These are phyloP conservation scores for Isochrysis galbana DNA, from an alignment of 78 protist species.

Conservation along the genomic window DNA sequence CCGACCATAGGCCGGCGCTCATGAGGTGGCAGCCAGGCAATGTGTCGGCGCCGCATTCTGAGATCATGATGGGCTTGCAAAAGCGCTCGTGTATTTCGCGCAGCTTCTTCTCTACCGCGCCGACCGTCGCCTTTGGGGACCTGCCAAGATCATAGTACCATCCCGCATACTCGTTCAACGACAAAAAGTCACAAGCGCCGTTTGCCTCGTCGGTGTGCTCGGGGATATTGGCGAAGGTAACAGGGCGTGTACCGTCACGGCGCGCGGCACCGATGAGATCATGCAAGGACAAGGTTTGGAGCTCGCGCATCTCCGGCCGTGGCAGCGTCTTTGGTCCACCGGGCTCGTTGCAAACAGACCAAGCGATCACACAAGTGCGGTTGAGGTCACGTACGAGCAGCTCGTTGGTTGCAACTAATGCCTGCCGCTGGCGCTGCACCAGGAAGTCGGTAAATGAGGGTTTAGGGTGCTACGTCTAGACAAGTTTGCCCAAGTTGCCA, in stretches of 20 bases:
- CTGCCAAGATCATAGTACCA: not conserved
- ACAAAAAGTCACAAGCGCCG: not conserved
- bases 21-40: not conserved
- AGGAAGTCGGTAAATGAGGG: too few relatives aligned
- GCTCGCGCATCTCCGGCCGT: not conserved
- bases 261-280: not conserved
- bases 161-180: not conserved
- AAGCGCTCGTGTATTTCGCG: not conserved
- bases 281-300: not conserved
- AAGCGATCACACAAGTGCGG: not conserved
- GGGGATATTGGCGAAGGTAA: not conserved
- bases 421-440: not conserved
- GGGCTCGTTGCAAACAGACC: not conserved
- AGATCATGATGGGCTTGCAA: not conserved
- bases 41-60: not conserved
- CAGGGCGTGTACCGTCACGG: not conserved
- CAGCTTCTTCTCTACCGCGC: not conserved
- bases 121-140: not conserved
- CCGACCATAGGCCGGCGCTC: not conserved
- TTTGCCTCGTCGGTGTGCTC: not conserved
- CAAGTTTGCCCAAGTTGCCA: too few relatives aligned
- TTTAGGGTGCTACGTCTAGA: too few relatives aligned
- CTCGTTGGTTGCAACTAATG: not conserved
- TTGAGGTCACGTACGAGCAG: not conserved
- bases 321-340: not conserved